These are phyloP conservation scores for Colletotrichum agaves DNA, from an alignment of 2,329 filamentous ascomycete genomes.

Conservation along the genomic window DNA sequence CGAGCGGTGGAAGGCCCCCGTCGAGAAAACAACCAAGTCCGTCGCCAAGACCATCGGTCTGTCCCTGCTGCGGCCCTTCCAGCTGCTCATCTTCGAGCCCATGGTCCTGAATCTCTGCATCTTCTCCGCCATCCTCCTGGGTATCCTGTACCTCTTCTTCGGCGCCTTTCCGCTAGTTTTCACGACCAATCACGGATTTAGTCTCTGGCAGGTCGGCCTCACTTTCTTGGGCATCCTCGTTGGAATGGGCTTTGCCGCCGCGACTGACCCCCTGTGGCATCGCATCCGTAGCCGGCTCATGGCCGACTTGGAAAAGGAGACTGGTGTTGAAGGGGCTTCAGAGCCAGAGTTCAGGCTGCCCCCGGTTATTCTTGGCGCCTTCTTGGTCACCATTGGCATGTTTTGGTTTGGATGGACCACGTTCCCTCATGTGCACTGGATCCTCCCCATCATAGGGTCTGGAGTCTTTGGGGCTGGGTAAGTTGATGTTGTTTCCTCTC, in stretches of 20 bases:
- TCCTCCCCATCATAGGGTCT: conserved; percentile 78
- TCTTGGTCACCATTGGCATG: conserved; percentile 82
- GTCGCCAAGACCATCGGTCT: conserved; percentile 68
- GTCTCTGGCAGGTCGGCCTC: conserved; percentile 82
- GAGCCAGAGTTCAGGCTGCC: conserved; percentile 91
- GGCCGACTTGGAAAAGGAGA: conserved; percentile 60
- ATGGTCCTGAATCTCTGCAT: conserved; percentile 88
- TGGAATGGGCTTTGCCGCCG: conserved; percentile 73
- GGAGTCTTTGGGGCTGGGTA: conserved; percentile 77
- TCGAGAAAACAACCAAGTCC: conserved; percentile 77
- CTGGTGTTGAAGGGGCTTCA: conserved; percentile 64
- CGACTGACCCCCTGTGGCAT: conserved; percentile 74
- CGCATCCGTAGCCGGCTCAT: conserved; percentile 68
- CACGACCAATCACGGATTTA: conserved; percentile 77
- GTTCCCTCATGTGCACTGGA: conserved; percentile 79
- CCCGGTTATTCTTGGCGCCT: conserved; percentile 77
- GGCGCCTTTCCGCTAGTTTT: conserved; percentile 89
- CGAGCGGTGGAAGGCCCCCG: conserved; percentile 78
- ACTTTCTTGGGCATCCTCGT: conserved; percentile 78
- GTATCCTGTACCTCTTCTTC: conserved; percentile 91
- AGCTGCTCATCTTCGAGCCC: conserved; percentile 82
- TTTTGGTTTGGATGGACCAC: conserved; percentile 93
- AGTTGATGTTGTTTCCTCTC: conserved; percentile 47
- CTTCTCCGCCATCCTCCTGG: conserved; percentile 85
- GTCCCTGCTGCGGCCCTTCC: conserved; percentile 76